Conservation (phyloP, 768 basidiomycete species). For the Xerocomellus chrysenteron region DNA sequence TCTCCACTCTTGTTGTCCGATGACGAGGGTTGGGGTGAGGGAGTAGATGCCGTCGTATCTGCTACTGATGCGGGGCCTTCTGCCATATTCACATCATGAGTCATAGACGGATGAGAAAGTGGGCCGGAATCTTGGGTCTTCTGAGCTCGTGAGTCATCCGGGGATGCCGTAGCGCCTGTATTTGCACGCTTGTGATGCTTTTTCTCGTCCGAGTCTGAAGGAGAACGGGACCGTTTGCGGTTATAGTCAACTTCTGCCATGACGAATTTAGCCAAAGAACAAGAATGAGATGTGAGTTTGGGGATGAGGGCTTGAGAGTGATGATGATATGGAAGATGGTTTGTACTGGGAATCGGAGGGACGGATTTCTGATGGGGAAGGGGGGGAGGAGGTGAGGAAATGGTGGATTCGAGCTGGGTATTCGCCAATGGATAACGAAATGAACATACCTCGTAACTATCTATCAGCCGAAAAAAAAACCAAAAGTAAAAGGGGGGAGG, state of each 20-base stretch:
- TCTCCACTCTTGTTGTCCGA: slow-evolving; percentile 45
- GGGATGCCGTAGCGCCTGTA: slow-evolving; percentile 62
- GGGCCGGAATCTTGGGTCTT: slow-evolving; percentile 47
- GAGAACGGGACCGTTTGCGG: slow-evolving; percentile 85
- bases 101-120: slow-evolving; percentile 38
- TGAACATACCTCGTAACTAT: slow-evolving; percentile 34
- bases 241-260: slow-evolving; percentile 86
- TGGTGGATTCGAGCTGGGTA: slow-evolving; percentile 58
- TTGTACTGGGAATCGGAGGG: slow-evolving; percentile 40
- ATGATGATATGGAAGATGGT: slow-evolving; percentile 37
- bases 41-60: slow-evolving; percentile 53
- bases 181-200: slow-evolving; percentile 84
- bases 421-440: slow-evolving; percentile 32
- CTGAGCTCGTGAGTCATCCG: slow-evolving; percentile 58
- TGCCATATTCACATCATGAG: slow-evolving; percentile 65
- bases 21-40: slow-evolving; percentile 50
- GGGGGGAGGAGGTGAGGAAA: slow-evolving; percentile 53
- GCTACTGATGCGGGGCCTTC: slow-evolving; percentile 41
- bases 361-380: slow-evolving; percentile 51
- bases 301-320: slow-evolving; percentile 47
- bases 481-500: not conserved
- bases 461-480: not conserved
- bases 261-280: slow-evolving; percentile 56
- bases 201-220: slow-evolving; percentile 76
- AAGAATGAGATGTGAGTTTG: slow-evolving; percentile 37